phyloP scores from a whole-genome alignment of 1,284 basidiomycete species.

The Dichomitus squalens region DNA sequence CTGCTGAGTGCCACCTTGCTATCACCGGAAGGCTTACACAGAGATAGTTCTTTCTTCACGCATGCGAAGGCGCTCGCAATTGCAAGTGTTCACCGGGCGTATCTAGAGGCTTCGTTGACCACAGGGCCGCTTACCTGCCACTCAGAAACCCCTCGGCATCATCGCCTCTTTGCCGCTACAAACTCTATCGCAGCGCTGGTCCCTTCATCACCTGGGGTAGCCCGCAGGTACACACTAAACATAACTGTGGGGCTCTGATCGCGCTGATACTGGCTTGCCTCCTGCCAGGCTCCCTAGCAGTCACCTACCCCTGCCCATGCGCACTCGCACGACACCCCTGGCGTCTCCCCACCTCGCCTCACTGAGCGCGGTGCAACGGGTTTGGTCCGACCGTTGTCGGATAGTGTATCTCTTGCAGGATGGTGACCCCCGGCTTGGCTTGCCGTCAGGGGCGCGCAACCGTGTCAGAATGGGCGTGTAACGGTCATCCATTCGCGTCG shows the following conservation, averaged over 20 bases:
- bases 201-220: neutral
- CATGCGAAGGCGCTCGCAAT: neutral
- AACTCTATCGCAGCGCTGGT: conserved; percentile 1
- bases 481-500: neutral
- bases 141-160: neutral
- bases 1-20: neutral
- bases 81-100: neutral
- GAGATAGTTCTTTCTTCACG: neutral
- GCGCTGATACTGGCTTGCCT: neutral
- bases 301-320: neutral
- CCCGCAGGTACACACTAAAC: neutral
- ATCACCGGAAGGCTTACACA: neutral
- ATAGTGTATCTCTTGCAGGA: neutral
- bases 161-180: neutral
- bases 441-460: neutral
- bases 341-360: neutral
- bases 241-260: neutral
- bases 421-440: neutral
- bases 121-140: neutral
- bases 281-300: neutral
- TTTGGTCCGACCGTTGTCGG: conserved; percentile 1
- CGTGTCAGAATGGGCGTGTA: neutral
- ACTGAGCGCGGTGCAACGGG: neutral
- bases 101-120: neutral
- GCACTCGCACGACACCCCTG: neutral